These are phyloP conservation scores for Aspergillus novofumigatus DNA, from an alignment of 2,329 filamentous ascomycete genomes.

Conservation along the genomic window DNA sequence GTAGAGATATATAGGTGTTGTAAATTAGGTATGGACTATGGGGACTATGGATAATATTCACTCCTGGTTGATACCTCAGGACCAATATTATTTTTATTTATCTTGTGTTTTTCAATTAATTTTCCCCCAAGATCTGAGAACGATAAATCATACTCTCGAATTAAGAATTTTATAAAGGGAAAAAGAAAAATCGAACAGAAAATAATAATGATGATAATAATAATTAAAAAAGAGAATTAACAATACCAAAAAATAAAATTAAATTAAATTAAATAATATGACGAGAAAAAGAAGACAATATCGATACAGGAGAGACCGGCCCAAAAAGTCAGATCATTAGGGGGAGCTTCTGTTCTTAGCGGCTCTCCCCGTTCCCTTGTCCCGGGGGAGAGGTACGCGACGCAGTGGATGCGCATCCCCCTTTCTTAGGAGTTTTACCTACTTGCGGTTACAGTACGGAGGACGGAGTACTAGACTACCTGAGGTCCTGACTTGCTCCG, in stretches of 20 bases:
- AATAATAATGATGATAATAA: constrained; percentile 5
- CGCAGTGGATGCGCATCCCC: constrained; percentile 21
- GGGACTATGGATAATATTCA: background rate
- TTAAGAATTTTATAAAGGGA: background rate
- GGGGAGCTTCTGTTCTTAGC: constrained; percentile 19
- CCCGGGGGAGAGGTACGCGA: constrained; percentile 31
- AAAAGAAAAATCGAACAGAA: constrained; percentile 1
- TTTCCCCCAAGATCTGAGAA: background rate
- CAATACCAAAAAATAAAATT: background rate
- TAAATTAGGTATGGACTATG: background rate
- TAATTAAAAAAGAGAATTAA: constrained; percentile 1
- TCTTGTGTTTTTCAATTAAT: background rate
- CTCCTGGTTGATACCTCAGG: background rate
- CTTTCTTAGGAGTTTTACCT: constrained; percentile 20
- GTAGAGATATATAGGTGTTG: constrained; percentile 30
- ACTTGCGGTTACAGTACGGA: background rate
- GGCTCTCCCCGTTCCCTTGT: constrained; percentile 29
- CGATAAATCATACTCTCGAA: constrained; percentile 4
- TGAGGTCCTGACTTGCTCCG: background rate
- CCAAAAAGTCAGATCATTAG: background rate
- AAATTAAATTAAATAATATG: constrained; percentile 4
- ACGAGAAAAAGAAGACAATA: constrained; percentile 7
- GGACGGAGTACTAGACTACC: no score
- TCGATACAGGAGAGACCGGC: background rate
- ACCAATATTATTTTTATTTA: background rate